Evolutionary conservation across 1,284 basidiomycete genomes (phyloP).

Genomic region (Rhodotorula sp.): DNA sequence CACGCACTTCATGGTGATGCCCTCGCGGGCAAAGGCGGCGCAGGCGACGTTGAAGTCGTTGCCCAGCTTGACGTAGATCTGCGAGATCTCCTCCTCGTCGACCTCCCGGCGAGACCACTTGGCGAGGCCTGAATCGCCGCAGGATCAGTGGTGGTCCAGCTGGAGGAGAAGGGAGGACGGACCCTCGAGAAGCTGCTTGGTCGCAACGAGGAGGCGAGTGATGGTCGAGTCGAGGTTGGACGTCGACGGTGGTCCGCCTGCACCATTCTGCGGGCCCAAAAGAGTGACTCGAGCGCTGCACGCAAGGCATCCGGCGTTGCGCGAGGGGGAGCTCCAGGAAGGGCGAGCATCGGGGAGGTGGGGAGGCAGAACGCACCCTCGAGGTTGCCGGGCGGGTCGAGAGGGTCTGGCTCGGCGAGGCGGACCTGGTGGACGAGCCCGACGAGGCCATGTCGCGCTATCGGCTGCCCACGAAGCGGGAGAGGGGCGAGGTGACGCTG

Average conservation of each 20-base stretch:
- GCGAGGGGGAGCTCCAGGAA: not conserved
- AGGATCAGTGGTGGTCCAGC: not conserved
- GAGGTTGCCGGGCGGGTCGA: not conserved
- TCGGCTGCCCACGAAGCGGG: not conserved
- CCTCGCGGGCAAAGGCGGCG: constrained; percentile 78
- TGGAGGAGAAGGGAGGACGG: not conserved
- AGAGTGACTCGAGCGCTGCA: too few species aligned
- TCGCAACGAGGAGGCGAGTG: constrained; percentile 88
- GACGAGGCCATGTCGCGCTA: constrained; percentile 1
- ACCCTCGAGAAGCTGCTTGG: constrained; percentile 89
- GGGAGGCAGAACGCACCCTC: constrained; percentile 2
- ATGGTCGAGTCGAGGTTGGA: constrained; percentile 51
- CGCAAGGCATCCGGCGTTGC: too few species aligned
- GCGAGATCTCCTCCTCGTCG: constrained; percentile 83
- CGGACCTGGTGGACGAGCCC: not conserved
- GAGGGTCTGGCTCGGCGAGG: not conserved
- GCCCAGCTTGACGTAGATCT: constrained; percentile 92
- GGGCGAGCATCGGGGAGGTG: not conserved
- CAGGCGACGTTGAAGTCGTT: constrained; percentile 97
- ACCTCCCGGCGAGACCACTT: constrained; percentile 78
- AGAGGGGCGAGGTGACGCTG: not conserved
- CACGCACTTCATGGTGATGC: constrained; percentile 87
- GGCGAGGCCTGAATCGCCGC: constrained; percentile 59
- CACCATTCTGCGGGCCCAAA: not conserved
- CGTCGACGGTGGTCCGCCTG: not conserved